These are phyloP conservation scores for Albifimbria verrucaria DNA, from an alignment of 2,329 filamentous ascomycete species.

Conservation along the genomic window DNA sequence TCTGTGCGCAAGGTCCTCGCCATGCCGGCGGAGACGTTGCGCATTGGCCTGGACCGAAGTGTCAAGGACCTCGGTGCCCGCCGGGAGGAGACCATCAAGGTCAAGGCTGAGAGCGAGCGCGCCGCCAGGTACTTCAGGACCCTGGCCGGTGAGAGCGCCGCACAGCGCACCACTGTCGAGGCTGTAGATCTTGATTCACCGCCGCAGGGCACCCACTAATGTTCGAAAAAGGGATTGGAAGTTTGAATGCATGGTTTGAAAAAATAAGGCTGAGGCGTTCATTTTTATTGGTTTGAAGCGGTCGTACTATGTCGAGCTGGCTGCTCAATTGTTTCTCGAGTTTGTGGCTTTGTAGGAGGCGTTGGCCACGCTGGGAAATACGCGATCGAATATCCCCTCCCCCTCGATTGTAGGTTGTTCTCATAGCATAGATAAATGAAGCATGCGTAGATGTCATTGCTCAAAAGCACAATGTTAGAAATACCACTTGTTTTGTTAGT, in stretches of 20 bases:
- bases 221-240: conserved; percentile 7
- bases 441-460: background rate
- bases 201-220: conserved; percentile 34
- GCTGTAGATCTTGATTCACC: conserved; percentile 54
- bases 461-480: background rate
- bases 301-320: background rate
- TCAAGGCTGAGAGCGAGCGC: conserved; percentile 77
- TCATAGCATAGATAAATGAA: background rate
- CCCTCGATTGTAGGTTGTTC: background rate
- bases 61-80: conserved; percentile 78
- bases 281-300: background rate
- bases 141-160: conserved; percentile 64
- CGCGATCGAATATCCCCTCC: background rate
- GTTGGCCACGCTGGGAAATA: background rate
- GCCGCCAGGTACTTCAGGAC: conserved; percentile 89
- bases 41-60: conserved; percentile 76
- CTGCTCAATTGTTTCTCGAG: background rate
- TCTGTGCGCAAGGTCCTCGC: conserved; percentile 88
- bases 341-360: background rate
- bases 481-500: background rate
- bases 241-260: background rate
- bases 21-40: conserved; percentile 81
- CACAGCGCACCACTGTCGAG: conserved; percentile 47
- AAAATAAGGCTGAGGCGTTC: background rate
- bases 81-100: conserved; percentile 79